Evolutionary conservation across 805 yeast genomes (phyloP).

Genomic region (Lipomyces yamanashiensis): DNA sequence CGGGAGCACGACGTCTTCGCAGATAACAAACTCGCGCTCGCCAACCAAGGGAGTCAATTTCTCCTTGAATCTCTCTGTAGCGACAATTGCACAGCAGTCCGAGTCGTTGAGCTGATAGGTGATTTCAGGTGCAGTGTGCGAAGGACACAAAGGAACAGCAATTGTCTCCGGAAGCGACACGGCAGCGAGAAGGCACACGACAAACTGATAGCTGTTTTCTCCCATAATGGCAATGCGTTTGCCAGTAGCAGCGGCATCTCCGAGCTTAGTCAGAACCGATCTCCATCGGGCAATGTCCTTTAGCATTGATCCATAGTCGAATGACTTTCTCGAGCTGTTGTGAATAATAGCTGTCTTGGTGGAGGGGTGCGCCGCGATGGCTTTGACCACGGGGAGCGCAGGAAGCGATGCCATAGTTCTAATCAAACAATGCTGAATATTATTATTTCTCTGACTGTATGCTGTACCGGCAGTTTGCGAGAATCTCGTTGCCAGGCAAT

Average conservation of each 20-base stretch:
- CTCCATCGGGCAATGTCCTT: conserved; percentile 41
- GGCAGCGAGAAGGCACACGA: conserved; percentile 40
- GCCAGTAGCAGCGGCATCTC: conserved; percentile 16
- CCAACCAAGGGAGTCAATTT: conserved; percentile 37
- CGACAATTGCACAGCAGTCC: conserved; percentile 40
- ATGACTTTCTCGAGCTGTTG: conserved; percentile 41
- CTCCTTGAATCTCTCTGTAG: conserved; percentile 41
- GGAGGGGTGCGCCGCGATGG: conserved; percentile 37
- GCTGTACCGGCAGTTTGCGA: not conserved
- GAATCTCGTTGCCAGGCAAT: not conserved
- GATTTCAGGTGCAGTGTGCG: conserved; percentile 44
- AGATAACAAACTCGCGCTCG: conserved; percentile 27
- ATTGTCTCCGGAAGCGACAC: conserved; percentile 42
- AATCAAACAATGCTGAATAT: not conserved
- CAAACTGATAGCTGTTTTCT: conserved; percentile 44
- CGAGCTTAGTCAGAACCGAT: conserved; percentile 25
- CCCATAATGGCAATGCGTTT: conserved; percentile 45
- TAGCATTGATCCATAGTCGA: conserved; percentile 42
- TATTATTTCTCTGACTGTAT: not conserved
- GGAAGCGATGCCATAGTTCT: conserved; percentile 26
- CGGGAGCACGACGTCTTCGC: conserved; percentile 34
- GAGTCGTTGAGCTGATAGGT: conserved; percentile 43
- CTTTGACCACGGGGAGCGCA: conserved; percentile 22
- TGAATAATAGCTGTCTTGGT: conserved; percentile 43
- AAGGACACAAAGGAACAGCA: conserved; percentile 46